phyloP scores from a whole-genome alignment of 768 basidiomycete genomes.

The Suillus subluteus region DNA sequence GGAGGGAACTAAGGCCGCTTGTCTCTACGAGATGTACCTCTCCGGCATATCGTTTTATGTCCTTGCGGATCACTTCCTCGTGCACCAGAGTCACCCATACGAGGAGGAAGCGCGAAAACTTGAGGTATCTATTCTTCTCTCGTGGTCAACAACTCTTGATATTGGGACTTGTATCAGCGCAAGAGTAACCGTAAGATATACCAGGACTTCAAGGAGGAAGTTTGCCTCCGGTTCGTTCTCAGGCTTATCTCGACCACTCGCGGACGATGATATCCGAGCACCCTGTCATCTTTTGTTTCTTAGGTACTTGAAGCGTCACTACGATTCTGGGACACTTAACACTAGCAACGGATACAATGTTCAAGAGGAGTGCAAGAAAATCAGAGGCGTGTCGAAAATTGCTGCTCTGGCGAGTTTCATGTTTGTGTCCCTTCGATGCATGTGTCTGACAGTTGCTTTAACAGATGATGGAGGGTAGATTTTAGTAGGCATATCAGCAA shows the following conservation, averaged over 20 bases:
- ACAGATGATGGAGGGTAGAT: conserved; percentile 1
- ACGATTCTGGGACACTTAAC: conserved; percentile 42
- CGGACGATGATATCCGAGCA: neutral
- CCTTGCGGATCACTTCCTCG: conserved; percentile 83
- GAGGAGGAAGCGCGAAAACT: conserved; percentile 73
- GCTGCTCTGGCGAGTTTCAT: conserved; percentile 39
- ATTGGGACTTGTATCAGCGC: conserved; percentile 46
- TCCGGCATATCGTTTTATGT: conserved; percentile 85
- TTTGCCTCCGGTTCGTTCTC: conserved; percentile 58
- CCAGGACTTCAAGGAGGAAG: conserved; percentile 77
- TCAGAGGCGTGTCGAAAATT: conserved; percentile 52
- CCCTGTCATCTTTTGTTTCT: neutral
- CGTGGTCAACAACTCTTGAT: conserved; percentile 5
- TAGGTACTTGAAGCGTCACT: conserved; percentile 69
- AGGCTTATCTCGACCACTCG: neutral
- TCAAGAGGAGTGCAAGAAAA: conserved; percentile 65
- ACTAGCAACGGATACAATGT: conserved; percentile 53
- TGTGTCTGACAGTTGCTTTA: neutral
- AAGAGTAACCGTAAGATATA: conserved; percentile 79
- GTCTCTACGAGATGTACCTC: conserved; percentile 89
- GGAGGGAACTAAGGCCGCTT: conserved; percentile 94
- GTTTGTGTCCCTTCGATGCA: neutral
- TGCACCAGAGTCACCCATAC: conserved; percentile 85
- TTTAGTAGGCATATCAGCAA: neutral
- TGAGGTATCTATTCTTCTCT: conserved; percentile 50